Base-by-base conservation (phyloP, 495 filamentous ascomycete genomes). In the Aspergillus avenaceus region DNA sequence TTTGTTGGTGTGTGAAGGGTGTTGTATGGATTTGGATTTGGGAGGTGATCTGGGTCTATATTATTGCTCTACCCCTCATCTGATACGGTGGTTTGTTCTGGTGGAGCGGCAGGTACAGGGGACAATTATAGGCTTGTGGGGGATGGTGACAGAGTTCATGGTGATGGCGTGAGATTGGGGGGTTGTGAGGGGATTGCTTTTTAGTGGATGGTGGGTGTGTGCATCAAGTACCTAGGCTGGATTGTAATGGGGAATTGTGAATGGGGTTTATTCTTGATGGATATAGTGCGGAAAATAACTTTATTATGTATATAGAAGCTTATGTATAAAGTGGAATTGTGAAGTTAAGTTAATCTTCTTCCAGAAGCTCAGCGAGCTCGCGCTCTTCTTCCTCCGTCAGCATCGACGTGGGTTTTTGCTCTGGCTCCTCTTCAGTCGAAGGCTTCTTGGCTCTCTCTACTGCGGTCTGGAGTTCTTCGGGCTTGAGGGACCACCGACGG, bases 321-420 rank as follows among this genome's bases (percentile, higher is more conserved):
- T n/a, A n/a, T n/a, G n/a, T n/a, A n/a, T n/a, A n/a, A n/a, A n/a
- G 12, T 6, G 40, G 13, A 25, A 44, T 2, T n/a, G n/a, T n/a
- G n/a, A n/a, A n/a, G n/a, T n/a, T n/a, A n/a, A 4, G 26, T 71
- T 61, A 77, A 53, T 84, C 79, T 36, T 90, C 86, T 45, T 80
- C 89, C 90, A 97, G 90, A 57, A 96, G 70, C 50, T 87, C 91
- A 21, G 88, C 90, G 52, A 96, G 71, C 66, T 95, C 91, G 14
- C 83, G 83, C 61, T 97, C 89, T 65, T 93, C 89, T 46, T 95
- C 88, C 28, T 79, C 80, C 3, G 86, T 91, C 58, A 92, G 73
- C 66, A 86, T 58, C 1, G 71, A 55, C 41, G 76, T 70, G 8
- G 65, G 45, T 12, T 66, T 67, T 8, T 41, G 44, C 32, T 79